Conservation (phyloP, 2,329 filamentous ascomycete genomes). For the Gyromitra esculenta region DNA sequence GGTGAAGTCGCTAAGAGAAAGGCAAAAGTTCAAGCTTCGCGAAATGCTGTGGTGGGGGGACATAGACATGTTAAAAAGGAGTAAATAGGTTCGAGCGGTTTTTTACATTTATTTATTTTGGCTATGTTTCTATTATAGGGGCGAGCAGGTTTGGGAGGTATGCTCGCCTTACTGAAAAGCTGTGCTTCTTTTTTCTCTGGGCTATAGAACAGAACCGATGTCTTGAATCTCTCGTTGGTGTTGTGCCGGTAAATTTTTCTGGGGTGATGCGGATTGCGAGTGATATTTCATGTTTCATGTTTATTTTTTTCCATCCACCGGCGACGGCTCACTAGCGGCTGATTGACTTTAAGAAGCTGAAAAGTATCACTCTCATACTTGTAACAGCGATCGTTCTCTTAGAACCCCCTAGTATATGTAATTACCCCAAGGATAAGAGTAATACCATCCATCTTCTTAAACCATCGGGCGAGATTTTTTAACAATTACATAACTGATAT, state of each 20-base stretch:
- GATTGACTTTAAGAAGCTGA: no score
- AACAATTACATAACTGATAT: no score
- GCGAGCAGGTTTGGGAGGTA: not conserved
- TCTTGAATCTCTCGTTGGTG: not conserved
- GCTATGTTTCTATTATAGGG: not conserved
- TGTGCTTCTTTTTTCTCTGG: not conserved
- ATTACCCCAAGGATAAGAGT: no score
- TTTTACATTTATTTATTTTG: not conserved
- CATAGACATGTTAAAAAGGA: constrained; percentile 5
- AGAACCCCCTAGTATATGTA: no score
- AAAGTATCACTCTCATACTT: no score
- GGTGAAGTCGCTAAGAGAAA: constrained; percentile 72
- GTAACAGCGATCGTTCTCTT: no score
- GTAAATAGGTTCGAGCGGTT: constrained; percentile 2
- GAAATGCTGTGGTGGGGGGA: constrained; percentile 36
- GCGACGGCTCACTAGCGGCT: no score
- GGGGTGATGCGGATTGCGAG: not conserved
- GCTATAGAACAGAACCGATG: constrained; percentile 1
- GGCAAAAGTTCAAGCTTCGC: constrained; percentile 36
- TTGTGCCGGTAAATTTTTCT: not conserved
- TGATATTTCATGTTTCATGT: constrained; percentile 16
- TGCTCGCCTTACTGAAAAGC: not conserved
- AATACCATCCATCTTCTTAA: no score
- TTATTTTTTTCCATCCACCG: not conserved
- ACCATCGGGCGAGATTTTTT: no score